Base-by-base conservation (phyloP, 805 yeast genomes). In the Candida parachauliodes region DNA sequence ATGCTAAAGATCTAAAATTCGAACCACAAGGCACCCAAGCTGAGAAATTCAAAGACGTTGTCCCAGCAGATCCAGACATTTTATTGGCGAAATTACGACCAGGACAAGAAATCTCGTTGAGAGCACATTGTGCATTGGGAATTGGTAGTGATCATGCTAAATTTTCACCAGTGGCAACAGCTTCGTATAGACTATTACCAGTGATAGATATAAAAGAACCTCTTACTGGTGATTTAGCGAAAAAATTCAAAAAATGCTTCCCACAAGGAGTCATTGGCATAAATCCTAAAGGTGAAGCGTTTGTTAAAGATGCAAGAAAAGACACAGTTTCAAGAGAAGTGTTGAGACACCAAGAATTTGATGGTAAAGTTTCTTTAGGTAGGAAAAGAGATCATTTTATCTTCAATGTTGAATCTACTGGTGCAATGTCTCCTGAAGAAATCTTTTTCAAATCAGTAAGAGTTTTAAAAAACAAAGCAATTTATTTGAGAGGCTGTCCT, bases 281-380 rank as follows among this genome's bases (percentile, higher is more conserved):
- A 42, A 70, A 81, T 53, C 69, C 69, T 10, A 56, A 73, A 5
- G 84, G 77, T 35, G 77, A 78, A 50, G 98, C 98, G 0, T 77
- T 57, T 48, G 95, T 93, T 10, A 75, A 80, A 45, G 96, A 93
- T 63, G 79, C 97, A 2, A 79, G 98, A 70, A 85, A 79, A 55
- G 98, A 93, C 62, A 93, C 98, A 1, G 98, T 93, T 28, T 87
- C 96, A 5, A 79, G 98, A 64, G 98, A 93, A 63, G 97, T 89
- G 9, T 72, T 93, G 50, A 80, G 98, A 62, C 96, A 93, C 61
- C 84, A 79, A 36, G 96, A 93, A 59, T 93, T 93, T 52, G 72
- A 81, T 32, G 94, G 84, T 28, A 85, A 86, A 52, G 97, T 93
- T 40, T 84, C 83, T 61, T 72, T 93, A 38, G 98, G 98, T 30